Base-by-base conservation (phyloP, 148 eudicot species). In the Dysphania ambrosioides region DNA sequence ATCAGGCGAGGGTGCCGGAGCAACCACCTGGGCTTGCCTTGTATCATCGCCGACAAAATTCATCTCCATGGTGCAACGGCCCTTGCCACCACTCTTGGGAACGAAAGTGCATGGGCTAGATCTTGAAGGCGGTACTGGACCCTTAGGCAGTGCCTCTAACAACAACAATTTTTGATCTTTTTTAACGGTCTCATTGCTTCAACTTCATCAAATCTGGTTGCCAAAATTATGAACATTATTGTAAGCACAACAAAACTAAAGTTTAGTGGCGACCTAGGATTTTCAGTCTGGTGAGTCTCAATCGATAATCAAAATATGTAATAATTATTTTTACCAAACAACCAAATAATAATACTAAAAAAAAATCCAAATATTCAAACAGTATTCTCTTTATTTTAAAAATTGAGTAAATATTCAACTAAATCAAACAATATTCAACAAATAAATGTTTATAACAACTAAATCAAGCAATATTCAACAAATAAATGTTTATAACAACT, bases 31-130 rank as follows among this genome's bases (percentile, higher is more conserved):
- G 6, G 40, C 29, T 9, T 21, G 53, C 70, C 27, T 59, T 1
- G 63, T 15, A 5, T 59, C 34, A 9, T 23, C 70, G 26, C 68
- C 55, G 41, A 31, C 34, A n/a, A 42, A 62, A 19, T 79, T 70
- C 62, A 67, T 66, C 59, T 68, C 66, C 69, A 79, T 44, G 70
- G 75, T 19, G 40, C 83, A 80, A 24, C 68, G 77, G 21, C 79
- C 83, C 55, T 68, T 57, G 13, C 82, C 79, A 55, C 81, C 78
- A n/a, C 32, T 71, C 41, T 71, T 58, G 2, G 81, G 78, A 34
- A 78, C 66, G 66, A 30, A 16, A 11, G 84, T 82, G 72, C 84
- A 82, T 27, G 81, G 84, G 34, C 78, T 82, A 13, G 79, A 15
- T 3, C n/a, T 57, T 2, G 81, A 63, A 30, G 53, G 13, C 15